Percentiles rank a stretch among this genome's conserved stretches.
phyloP scores from a whole-genome alignment of 202 grass and related monocot species.

The Setaria italica region DNA sequence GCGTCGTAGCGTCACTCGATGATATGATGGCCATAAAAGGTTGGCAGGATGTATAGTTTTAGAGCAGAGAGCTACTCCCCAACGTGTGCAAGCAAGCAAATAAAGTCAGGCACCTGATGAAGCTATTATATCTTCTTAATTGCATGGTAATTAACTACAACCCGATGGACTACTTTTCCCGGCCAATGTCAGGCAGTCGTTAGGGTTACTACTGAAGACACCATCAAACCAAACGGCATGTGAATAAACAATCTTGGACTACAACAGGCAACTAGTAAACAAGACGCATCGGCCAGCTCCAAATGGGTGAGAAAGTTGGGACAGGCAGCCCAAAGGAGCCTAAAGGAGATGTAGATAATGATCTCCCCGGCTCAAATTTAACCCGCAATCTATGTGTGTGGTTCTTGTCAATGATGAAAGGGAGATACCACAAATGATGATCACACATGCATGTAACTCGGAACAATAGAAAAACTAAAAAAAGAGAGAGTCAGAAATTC shows the following conservation, averaged over 20 bases:
- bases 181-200: neutral
- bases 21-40: neutral
- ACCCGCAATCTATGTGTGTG: neutral
- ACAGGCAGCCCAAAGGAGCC: conserved; percentile 48
- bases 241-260: neutral
- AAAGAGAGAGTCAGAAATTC: neutral
- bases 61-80: neutral
- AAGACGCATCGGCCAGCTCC: conserved; percentile 30
- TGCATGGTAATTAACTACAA: neutral
- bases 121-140: neutral
- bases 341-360: neutral
- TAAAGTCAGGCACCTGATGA: neutral
- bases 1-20: neutral
- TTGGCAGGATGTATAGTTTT: neutral
- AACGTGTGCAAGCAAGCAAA: neutral
- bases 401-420: conserved; percentile 27
- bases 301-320: conserved; percentile 38
- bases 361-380: neutral
- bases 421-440: conserved; percentile 37
- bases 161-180: too few species aligned
- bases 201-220: neutral
- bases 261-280: neutral
- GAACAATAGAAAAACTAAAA: neutral
- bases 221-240: neutral
- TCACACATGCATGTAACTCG: conserved; percentile 21